These are phyloP conservation scores for Stylonectria norvegica DNA, from an alignment of 2,329 filamentous ascomycete species.

Conservation along the genomic window DNA sequence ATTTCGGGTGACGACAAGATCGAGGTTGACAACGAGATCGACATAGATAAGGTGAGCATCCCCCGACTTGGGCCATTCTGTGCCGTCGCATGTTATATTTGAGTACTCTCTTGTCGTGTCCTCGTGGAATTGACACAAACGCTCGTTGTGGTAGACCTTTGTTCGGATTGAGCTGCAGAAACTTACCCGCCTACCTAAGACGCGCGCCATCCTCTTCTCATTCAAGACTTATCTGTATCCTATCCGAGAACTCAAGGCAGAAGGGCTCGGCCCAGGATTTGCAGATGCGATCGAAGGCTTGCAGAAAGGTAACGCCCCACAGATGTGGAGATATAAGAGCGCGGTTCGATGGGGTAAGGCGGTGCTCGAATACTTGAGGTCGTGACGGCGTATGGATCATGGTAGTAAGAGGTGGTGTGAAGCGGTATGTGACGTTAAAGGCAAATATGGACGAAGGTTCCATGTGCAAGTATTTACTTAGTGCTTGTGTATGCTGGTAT, in stretches of 20 bases:
- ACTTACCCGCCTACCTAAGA: slow-evolving; percentile 46
- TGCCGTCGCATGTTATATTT: too few species aligned
- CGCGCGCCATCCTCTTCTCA: slow-evolving; percentile 48
- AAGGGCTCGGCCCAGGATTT: slow-evolving; percentile 44
- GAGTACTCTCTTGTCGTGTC: too few species aligned
- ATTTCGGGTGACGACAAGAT: slow-evolving; percentile 32
- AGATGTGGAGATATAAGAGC: slow-evolving; percentile 54
- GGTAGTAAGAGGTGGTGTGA: background rate
- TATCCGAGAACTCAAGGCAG: slow-evolving; percentile 45
- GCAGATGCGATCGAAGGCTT: slow-evolving; percentile 54
- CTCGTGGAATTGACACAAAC: background rate
- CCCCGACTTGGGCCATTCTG: too few species aligned
- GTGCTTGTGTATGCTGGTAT: too few species aligned
- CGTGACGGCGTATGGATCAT: too few species aligned
- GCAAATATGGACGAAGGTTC: background rate
- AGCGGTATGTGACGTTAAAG: background rate
- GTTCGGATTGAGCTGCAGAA: slow-evolving; percentile 52
- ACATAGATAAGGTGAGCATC: slow-evolving; percentile 35
- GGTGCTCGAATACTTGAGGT: slow-evolving; percentile 45
- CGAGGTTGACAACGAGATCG: slow-evolving; percentile 35
- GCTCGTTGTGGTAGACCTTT: slow-evolving; percentile 26
- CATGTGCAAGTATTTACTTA: too few species aligned
- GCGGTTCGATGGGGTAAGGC: slow-evolving; percentile 45
- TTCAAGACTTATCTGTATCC: slow-evolving; percentile 56
- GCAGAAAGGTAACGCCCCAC: slow-evolving; percentile 47